Evolutionary conservation across 2,329 filamentous ascomycete genomes (phyloP), one percentile per base, ranked within the genome.

Genomic region (Aspergillus sp.): DNA sequence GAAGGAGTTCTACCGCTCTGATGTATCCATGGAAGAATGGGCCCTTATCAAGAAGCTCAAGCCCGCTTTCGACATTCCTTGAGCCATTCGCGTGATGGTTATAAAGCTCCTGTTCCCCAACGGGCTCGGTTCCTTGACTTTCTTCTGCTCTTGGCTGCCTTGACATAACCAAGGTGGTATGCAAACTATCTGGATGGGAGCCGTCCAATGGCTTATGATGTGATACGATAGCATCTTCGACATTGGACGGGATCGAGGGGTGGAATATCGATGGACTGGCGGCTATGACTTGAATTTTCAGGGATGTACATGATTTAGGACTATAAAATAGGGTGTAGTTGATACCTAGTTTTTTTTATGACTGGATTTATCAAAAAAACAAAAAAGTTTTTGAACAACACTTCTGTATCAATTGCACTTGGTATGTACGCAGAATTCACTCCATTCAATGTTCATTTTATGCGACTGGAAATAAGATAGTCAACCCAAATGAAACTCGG

Each of bases 21-120:
- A 97, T 60, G 91, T 97, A 43, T 84, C 84, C 49, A 93, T 90
- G 77, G 95, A 98, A 11, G 95, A 99, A 79, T 99, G 95, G 95
- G 82, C 86, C 70, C 82, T 99, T 63, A 91, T 99, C 71, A 90
- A 93, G 77, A 96, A 96, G 84, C 81, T 99, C 72, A 99, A 99
- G 86, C 87, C 90, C 41, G 73, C 96, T 66, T 97, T 98, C 73
- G 95, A 98, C 77, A 90, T 97, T 76, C 82, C 82, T 68, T 92
- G 84, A 80, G 58, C 52, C 51, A 14, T 40, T 37, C 19, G 44
- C 33, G 9, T 37, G 44, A 27, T 27, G n/a, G 27, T 35, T 33
- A 27, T 8, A 19, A 8, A 35, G 21, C 35, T 19, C 23, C 8
- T n/a, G 15, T 15, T 27, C 44, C 44, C 7, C 21, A 23, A 15